Evolutionary conservation across 805 yeast genomes (phyloP), one percentile per base, ranked within the genome.

Genomic region (Saturnispora serradocipensis): DNA sequence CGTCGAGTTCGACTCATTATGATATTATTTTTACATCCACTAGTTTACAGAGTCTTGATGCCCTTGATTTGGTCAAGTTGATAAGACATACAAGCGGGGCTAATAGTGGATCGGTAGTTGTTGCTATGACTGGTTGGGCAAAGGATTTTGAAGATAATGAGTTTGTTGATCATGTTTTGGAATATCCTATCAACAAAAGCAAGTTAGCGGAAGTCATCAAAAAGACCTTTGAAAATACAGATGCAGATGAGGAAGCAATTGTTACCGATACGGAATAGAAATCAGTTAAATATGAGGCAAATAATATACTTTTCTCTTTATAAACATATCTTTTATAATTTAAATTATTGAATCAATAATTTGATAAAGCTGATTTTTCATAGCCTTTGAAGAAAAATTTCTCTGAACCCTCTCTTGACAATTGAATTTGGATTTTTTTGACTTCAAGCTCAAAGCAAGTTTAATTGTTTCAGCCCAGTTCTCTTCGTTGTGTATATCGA

Each of bases 21-120:
- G 97, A 90, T 67, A 58, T 89, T 40, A 88, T 90, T 28, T 72
- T 90, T 53, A 81, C 93, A 0, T 93, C 91, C 2, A 72, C 85
- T 50, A 78, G 78, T 57, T 69, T 86, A 22, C 78, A 86, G 15
- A 82, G 81, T 54, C 71, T 85, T 28, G 86, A 80, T 55, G 84
- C 87, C 1, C 68, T 80, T 6, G 96, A 89, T 69, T 82, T 91
- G 32, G 84, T 85, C 5, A 84, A 86, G 59, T 70, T 90, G 53
- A 78, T 88, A 51, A 81, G 78, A 60, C 79, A 79, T 56, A 90
- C 97, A 0, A 77, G 81, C 35, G 85, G 90, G 28, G 74, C 80
- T n/a, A 90, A 91, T 62, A 75, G 86, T 0, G 73, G 74, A 22
- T 86, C 97, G 0, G 91, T 90, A 1, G 76, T 89, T 18, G 73